A percentile compares a stretch with the other conserved stretches of the same genome.
Evolutionary conservation across 306 rosid species (phyloP).

Genomic region (Begonia peltatifolia): DNA sequence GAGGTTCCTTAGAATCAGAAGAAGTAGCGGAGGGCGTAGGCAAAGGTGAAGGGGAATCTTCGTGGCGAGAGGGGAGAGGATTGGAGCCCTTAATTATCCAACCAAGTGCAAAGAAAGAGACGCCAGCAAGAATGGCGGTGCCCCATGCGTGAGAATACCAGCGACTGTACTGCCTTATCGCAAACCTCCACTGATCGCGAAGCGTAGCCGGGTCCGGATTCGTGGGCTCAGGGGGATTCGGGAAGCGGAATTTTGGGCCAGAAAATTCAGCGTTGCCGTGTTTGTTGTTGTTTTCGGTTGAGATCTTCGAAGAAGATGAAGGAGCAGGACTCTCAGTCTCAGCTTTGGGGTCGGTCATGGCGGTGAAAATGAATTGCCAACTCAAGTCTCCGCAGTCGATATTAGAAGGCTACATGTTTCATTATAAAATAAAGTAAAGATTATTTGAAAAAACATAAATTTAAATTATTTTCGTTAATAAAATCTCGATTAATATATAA

Average conservation of each 20-base stretch:
- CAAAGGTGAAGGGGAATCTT: constrained; percentile 16
- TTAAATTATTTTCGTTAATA: no score
- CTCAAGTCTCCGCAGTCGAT: no score
- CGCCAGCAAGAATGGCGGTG: constrained; percentile 82
- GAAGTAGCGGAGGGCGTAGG: constrained; percentile 3
- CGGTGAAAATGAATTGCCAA: no score
- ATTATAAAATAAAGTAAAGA: no score
- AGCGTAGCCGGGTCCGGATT: constrained; percentile 77
- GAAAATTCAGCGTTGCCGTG: constrained; percentile 11
- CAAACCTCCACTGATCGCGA: constrained; percentile 75
- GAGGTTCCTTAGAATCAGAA: constrained; percentile 1
- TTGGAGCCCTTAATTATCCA: constrained; percentile 87
- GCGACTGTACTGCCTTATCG: constrained; percentile 52
- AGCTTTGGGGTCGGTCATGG: no score
- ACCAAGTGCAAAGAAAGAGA: constrained; percentile 83
- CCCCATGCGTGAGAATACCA: constrained; percentile 99
- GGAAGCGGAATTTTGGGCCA: constrained; percentile 18
- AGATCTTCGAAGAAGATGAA: constrained; percentile 13
- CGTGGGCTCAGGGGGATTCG: constrained; percentile 51
- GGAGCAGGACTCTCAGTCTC: constrained; percentile 5
- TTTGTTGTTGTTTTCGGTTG: constrained; percentile 4
- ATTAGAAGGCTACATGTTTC: no score
- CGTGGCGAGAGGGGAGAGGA: constrained; percentile 50
- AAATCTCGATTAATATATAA: no score
- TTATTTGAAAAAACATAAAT: no score